phyloP scores from a whole-genome alignment of 2,329 filamentous ascomycete species.

The Colletotrichum musicola region DNA sequence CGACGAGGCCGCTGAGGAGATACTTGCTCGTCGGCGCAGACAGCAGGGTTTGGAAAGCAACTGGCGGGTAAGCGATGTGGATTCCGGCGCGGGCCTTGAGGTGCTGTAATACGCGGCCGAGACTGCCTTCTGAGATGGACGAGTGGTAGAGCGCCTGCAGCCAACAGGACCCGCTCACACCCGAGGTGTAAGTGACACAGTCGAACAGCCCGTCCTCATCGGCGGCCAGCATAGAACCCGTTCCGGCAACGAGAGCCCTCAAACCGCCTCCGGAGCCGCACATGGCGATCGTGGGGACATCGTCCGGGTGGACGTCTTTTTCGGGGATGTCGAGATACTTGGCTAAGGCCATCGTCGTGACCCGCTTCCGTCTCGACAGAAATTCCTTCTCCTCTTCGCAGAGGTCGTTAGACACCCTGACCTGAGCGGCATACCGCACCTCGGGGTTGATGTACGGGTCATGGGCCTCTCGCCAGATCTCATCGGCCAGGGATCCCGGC shows the following conservation, averaged over 20 bases:
- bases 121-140: conserved; percentile 76
- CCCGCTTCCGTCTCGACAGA: conserved; percentile 73
- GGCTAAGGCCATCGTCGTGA: conserved; percentile 80
- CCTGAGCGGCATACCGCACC: conserved; percentile 82
- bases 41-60: conserved; percentile 84
- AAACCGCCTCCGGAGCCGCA: conserved; percentile 94
- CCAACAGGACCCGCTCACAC: conserved; percentile 97
- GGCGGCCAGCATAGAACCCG: conserved; percentile 86
- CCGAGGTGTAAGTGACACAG: conserved; percentile 93
- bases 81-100: conserved; percentile 86
- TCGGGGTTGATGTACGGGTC: conserved; percentile 88
- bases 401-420: conserved; percentile 84
- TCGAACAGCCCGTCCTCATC: conserved; percentile 92
- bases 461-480: conserved; percentile 93
- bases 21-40: conserved; percentile 94
- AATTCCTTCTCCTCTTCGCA: conserved; percentile 88
- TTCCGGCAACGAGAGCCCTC: conserved; percentile 88
- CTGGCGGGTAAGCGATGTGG: conserved; percentile 93
- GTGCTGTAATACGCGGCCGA: conserved; percentile 82
- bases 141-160: conserved; percentile 90
- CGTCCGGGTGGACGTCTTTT: conserved; percentile 87
- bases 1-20: conserved; percentile 87
- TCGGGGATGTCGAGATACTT: conserved; percentile 84
- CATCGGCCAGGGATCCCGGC: conserved; percentile 88
- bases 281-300: conserved; percentile 93